phyloP scores from a whole-genome alignment of 306 rosid species.

The Sicyos baderoa region DNA sequence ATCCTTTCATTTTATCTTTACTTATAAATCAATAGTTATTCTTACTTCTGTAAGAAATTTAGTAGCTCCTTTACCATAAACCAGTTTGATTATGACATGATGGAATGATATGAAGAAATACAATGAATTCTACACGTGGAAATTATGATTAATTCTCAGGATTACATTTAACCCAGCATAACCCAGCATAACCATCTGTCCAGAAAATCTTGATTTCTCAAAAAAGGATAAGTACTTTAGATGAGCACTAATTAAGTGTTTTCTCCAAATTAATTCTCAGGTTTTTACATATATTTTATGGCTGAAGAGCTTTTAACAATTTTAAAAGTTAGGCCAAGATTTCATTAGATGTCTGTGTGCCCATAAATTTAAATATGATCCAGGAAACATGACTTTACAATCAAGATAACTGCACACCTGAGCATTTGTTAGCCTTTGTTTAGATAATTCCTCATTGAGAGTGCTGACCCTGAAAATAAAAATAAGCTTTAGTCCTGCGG shows the following conservation, averaged over 20 bases:
- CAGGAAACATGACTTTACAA: conserved; percentile 1
- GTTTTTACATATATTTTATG: not conserved
- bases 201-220: not conserved
- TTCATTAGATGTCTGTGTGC: not conserved
- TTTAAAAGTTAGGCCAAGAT: not conserved
- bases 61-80: not conserved
- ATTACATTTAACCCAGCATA: not conserved
- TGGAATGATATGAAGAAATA: not conserved
- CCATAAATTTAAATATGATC: not conserved
- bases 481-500: conserved; percentile 24
- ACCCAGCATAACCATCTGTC: not conserved
- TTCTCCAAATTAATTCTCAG: not conserved
- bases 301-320: not conserved
- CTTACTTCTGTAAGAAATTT: not conserved
- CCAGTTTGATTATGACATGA: not conserved
- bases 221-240: not conserved
- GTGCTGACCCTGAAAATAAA: conserved; percentile 48
- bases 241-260: not conserved
- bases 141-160: not conserved
- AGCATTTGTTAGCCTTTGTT: conserved; percentile 64
- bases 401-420: conserved; percentile 36
- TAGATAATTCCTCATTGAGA: conserved; percentile 62
- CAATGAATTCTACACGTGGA: not conserved
- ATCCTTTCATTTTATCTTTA: not conserved
- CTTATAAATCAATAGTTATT: not conserved